Evolutionary conservation across 148 eudicot species (phyloP).

Genomic region (Pouteria glomerata): DNA sequence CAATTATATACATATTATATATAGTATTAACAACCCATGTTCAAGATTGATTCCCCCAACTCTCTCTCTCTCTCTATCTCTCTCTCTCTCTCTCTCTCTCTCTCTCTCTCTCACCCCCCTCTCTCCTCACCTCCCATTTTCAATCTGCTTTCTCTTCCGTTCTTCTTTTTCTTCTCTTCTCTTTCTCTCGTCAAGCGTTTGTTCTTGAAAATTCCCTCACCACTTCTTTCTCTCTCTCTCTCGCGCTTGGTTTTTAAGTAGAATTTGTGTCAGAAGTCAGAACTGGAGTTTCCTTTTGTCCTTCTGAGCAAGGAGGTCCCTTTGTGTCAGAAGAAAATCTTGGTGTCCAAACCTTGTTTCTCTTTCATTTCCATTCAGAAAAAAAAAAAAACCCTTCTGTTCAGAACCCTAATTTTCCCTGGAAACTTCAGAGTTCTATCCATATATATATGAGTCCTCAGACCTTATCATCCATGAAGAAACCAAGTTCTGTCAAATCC

Average conservation of each 20-base stretch:
- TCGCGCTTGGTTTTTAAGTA: slow-evolving; percentile 14
- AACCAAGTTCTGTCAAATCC: slow-evolving; percentile 38
- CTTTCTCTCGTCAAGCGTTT: slow-evolving; percentile 22
- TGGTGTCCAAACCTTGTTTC: slow-evolving; percentile 12
- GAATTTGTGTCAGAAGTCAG: slow-evolving; percentile 43
- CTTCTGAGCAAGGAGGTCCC: slow-evolving; percentile 25
- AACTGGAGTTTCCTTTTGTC: slow-evolving; percentile 34
- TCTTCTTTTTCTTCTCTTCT: slow-evolving; percentile 17
- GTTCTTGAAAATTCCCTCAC: not conserved
- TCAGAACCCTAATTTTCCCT: not conserved
- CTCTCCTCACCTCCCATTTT: slow-evolving; percentile 37
- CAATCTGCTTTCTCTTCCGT: slow-evolving; percentile 26
- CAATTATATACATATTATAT: not conserved
- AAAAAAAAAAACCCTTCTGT: not conserved
- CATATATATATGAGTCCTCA: slow-evolving; percentile 6
- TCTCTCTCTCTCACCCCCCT: too few relatives aligned
- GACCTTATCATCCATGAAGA: slow-evolving; percentile 20
- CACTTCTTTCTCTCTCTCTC: slow-evolving; percentile 8
- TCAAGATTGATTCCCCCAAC: slow-evolving; percentile 12
- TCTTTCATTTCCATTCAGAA: not conserved
- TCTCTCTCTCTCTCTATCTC: not conserved
- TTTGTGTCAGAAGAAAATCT: slow-evolving; percentile 48
- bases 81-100: too few relatives aligned
- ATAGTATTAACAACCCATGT: too few relatives aligned
- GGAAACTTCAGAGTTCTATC: not conserved